These are phyloP conservation scores for Fusarium sp. DNA, from an alignment of 2,329 filamentous ascomycete species.

Conservation along the genomic window DNA sequence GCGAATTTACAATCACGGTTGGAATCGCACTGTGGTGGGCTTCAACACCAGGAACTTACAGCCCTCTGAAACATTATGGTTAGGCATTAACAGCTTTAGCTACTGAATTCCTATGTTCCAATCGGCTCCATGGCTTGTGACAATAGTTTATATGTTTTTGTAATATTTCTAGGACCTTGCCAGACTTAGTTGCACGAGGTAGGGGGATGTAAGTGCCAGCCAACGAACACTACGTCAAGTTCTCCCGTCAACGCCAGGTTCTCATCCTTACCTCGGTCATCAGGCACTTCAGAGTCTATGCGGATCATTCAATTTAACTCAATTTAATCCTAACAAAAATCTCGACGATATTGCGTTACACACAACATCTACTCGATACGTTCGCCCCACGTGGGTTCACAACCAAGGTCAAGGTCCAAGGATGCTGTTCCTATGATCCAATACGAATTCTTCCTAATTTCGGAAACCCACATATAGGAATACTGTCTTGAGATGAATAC, in stretches of 20 bases:
- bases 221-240: no score
- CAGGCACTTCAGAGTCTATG: background rate
- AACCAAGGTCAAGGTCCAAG: background rate
- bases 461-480: background rate
- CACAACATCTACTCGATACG: background rate
- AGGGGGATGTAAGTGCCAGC: no score
- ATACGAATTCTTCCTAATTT: conserved; percentile 6
- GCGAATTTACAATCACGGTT: no score
- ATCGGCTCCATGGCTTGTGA: no score
- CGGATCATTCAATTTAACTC: background rate
- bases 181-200: no score
- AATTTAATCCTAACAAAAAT: background rate
- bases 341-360: background rate
- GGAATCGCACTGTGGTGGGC: background rate
- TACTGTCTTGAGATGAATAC: background rate
- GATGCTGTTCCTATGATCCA: background rate
- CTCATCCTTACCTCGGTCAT: no score
- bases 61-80: no score
- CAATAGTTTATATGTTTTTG: no score
- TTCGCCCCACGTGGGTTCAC: background rate
- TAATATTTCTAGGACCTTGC: no score
- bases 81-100: no score
- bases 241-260: no score
- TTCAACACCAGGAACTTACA: background rate
- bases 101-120: no score